Percentiles rank a stretch among this genome's conserved stretches.
These are phyloP conservation scores for Diversispora epigaea DNA, from an alignment of 192 early-diverging fungal species.

Conservation along the genomic window DNA sequence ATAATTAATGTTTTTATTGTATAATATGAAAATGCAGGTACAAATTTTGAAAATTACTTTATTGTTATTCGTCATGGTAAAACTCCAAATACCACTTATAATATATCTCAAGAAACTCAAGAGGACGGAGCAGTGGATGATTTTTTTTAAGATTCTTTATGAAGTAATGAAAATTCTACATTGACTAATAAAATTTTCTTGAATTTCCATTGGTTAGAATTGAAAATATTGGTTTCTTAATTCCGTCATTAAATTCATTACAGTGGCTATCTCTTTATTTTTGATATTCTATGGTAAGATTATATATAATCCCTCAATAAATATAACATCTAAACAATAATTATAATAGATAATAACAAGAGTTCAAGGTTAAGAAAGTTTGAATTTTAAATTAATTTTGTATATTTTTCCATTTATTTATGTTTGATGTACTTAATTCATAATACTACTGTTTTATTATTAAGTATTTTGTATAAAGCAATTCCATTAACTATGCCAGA, in stretches of 20 bases:
- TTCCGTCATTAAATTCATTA: constrained; percentile 37
- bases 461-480: too few relatives aligned
- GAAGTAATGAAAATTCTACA: neutral
- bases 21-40: constrained; percentile 19
- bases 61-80: constrained; percentile 39
- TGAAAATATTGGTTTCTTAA: constrained; percentile 45
- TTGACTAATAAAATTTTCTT: neutral
- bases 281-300: constrained; percentile 34
- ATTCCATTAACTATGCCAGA: too few relatives aligned
- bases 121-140: constrained; percentile 40
- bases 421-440: too few relatives aligned
- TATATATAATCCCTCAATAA: neutral
- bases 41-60: constrained; percentile 48
- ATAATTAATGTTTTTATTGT: too few relatives aligned
- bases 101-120: constrained; percentile 39
- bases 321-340: neutral
- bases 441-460: too few relatives aligned
- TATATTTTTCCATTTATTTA: too few relatives aligned
- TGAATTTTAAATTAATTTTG: too few relatives aligned
- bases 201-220: constrained; percentile 7
- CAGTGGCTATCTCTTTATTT: constrained; percentile 39
- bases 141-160: neutral
- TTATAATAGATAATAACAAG: too few relatives aligned
- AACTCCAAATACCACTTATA: neutral
- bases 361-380: too few relatives aligned